phyloP scores from a whole-genome alignment of 306 rosid genomes.

The Hippophae gyantsensis region DNA sequence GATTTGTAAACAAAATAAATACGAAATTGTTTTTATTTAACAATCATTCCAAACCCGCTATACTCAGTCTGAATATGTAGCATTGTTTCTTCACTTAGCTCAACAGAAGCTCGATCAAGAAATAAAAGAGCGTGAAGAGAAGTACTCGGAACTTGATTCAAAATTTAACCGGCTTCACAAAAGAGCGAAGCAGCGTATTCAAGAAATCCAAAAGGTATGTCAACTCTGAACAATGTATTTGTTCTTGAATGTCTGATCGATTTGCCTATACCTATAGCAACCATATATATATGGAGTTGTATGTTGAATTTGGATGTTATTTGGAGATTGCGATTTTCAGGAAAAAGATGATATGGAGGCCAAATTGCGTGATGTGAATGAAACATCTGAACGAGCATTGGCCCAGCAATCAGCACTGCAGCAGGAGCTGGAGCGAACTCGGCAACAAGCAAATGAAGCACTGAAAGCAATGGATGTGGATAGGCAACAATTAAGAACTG shows the following conservation, averaged over 20 bases:
- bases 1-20: neutral
- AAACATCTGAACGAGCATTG: conserved; percentile 69
- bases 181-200: conserved; percentile 97
- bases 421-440: conserved; percentile 87
- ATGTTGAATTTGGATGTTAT: conserved; percentile 18
- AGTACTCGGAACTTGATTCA: conserved; percentile 82
- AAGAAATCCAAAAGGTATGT: conserved; percentile 84
- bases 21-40: no score
- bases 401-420: conserved; percentile 69
- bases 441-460: conserved; percentile 97
- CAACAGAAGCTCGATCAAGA: conserved; percentile 66
- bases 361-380: conserved; percentile 51
- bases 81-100: conserved; percentile 41
- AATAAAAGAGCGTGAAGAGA: conserved; percentile 84
- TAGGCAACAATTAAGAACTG: conserved; percentile 89
- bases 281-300: no score
- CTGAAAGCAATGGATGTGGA: conserved; percentile 91
- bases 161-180: conserved; percentile 91
- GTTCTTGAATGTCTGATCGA: conserved; percentile 2
- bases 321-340: conserved; percentile 38
- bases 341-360: conserved; percentile 95
- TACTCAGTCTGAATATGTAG: conserved; percentile 21
- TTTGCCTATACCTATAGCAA: no score
- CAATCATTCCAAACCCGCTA: neutral
- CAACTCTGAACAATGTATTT: conserved; percentile 3